Percentiles rank a stretch among this genome's conserved stretches.
These are phyloP conservation scores for Fusarium chlamydosporum DNA, from an alignment of 2,329 filamentous ascomycete genomes.

Conservation along the genomic window DNA sequence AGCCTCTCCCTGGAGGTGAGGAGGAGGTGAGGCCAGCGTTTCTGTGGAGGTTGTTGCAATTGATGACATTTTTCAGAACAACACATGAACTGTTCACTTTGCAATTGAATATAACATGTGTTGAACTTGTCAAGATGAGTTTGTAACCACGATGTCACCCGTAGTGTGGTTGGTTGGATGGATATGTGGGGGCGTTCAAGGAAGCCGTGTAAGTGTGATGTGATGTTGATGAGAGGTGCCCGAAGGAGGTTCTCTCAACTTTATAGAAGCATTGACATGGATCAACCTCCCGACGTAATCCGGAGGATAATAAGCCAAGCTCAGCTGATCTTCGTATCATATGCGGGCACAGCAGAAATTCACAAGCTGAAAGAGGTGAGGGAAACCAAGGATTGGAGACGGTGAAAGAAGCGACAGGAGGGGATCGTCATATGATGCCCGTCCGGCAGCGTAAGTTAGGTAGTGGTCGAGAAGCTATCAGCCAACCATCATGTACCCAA, in stretches of 20 bases:
- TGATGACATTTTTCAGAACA: constrained; percentile 45
- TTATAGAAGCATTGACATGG: constrained; percentile 9
- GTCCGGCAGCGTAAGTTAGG: constrained; percentile 1
- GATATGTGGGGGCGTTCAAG: constrained; percentile 15
- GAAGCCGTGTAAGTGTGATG: constrained; percentile 41
- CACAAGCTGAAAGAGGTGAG: neutral
- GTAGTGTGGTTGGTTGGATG: constrained; percentile 5
- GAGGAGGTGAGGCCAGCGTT: constrained; percentile 44
- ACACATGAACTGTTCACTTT: constrained; percentile 4
- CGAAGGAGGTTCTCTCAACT: constrained; percentile 6
- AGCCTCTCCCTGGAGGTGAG: constrained; percentile 40
- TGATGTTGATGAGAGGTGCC: constrained; percentile 21
- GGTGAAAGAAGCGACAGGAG: constrained; percentile 37
- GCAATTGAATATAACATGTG: neutral
- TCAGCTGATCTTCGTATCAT: constrained; percentile 12
- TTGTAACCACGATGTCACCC: constrained; percentile 39
- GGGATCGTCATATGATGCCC: constrained; percentile 50
- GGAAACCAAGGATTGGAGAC: constrained; percentile 18
- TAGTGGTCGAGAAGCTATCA: constrained; percentile 13
- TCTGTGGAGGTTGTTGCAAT: constrained; percentile 50
- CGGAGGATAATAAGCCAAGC: neutral
- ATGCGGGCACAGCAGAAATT: neutral
- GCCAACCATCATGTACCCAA: constrained; percentile 27
- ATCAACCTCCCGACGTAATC: neutral
- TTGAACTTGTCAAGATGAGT: neutral